Conservation (phyloP, 2,329 filamentous ascomycete species). For the Fonsecaea pugnacius region DNA sequence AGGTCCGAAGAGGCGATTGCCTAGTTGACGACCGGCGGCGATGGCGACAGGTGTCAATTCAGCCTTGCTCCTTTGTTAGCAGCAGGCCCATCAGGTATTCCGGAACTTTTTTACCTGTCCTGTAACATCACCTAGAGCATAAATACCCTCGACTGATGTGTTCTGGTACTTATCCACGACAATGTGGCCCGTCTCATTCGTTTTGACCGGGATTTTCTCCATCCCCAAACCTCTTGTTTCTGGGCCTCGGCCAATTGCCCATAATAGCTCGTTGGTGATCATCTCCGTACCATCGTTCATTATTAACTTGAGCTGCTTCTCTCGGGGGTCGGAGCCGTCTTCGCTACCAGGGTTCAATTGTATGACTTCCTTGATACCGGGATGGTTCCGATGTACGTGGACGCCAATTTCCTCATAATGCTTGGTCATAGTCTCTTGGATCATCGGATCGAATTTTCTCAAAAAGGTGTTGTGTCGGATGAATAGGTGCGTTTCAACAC, state of each 20-base stretch:
- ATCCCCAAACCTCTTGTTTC: slow-evolving; percentile 51
- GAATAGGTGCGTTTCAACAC: slow-evolving; percentile 57
- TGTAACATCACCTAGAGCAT: slow-evolving; percentile 58
- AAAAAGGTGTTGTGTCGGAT: slow-evolving; percentile 55
- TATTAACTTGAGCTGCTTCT: slow-evolving; percentile 53
- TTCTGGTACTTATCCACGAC: slow-evolving; percentile 58
- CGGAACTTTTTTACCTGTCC: slow-evolving; percentile 42
- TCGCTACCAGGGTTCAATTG: slow-evolving; percentile 41
- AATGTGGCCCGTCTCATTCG: slow-evolving; percentile 47
- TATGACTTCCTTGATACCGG: slow-evolving; percentile 54
- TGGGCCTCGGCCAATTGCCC: slow-evolving; percentile 55
- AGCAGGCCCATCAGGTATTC: background rate
- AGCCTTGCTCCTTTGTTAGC: slow-evolving; percentile 35
- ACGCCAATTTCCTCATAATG: slow-evolving; percentile 56
- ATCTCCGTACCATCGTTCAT: slow-evolving; percentile 49
- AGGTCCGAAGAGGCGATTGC: slow-evolving; percentile 56
- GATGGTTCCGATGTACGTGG: slow-evolving; percentile 53
- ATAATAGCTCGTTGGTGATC: slow-evolving; percentile 56
- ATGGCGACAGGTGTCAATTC: slow-evolving; percentile 59
- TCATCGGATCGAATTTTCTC: slow-evolving; percentile 58
- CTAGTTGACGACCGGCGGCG: slow-evolving; percentile 56
- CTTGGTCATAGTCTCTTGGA: slow-evolving; percentile 57
- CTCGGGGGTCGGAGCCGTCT: slow-evolving; percentile 51
- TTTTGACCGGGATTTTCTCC: slow-evolving; percentile 49
- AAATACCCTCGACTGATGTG: slow-evolving; percentile 52